Evolutionary conservation across 2,329 filamentous ascomycete species (phyloP).

Genomic region (Endothia cerciana): DNA sequence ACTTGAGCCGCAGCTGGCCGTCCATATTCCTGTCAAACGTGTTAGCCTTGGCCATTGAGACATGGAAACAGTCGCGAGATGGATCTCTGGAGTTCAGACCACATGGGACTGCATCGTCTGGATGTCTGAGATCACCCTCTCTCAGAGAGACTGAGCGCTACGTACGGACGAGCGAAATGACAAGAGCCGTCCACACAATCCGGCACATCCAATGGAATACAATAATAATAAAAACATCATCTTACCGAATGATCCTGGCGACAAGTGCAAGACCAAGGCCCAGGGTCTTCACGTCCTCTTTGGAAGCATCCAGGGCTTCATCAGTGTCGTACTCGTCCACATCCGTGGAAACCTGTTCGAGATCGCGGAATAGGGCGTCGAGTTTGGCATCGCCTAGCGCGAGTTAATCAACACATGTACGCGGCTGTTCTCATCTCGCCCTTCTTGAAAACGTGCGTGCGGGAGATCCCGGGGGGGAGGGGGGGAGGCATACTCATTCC

Average conservation of each 20-base stretch:
- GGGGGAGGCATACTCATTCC: constrained; percentile 60
- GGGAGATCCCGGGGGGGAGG: constrained; percentile 36
- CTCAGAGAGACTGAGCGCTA: neutral
- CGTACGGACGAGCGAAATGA: neutral
- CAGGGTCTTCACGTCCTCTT: constrained; percentile 53
- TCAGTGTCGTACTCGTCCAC: constrained; percentile 35
- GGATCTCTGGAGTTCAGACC: neutral
- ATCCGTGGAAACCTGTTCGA: constrained; percentile 61
- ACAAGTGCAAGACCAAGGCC: constrained; percentile 87
- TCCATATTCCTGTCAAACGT: constrained; percentile 69
- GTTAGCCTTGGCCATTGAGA: neutral
- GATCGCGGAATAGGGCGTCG: constrained; percentile 60
- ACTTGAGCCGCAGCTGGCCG: constrained; percentile 82
- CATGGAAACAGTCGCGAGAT: neutral
- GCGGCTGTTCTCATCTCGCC: neutral
- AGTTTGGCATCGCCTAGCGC: constrained; percentile 34
- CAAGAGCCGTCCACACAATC: neutral
- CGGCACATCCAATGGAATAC: too few relatives aligned
- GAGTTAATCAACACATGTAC: neutral
- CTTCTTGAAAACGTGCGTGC: neutral
- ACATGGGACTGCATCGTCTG: neutral
- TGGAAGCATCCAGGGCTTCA: constrained; percentile 36
- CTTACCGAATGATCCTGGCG: constrained; percentile 71
- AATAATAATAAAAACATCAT: neutral
- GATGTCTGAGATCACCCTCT: neutral